Conservation (phyloP, 345 rosid species). For the Syzygium jambos region DNA sequence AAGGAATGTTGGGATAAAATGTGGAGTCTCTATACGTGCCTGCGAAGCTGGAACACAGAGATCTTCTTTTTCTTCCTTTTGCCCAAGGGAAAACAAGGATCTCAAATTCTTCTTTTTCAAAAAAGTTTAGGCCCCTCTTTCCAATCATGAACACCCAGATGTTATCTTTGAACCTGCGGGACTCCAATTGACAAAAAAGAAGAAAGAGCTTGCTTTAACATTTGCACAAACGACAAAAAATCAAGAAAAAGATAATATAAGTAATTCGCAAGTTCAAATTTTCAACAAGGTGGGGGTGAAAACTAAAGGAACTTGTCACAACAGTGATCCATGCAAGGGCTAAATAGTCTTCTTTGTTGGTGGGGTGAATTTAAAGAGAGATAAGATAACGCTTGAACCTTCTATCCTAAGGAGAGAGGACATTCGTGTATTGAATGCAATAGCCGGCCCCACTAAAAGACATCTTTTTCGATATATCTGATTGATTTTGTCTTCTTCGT, state of each 20-base stretch:
- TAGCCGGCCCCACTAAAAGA: not conserved
- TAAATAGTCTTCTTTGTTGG: not conserved
- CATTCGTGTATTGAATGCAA: not conserved
- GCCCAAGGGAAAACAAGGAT: not conserved
- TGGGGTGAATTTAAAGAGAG: not conserved
- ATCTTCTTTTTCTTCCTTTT: not conserved
- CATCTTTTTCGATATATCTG: not conserved
- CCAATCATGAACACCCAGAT: not conserved
- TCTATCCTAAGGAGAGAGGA: not conserved
- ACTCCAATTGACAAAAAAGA: not conserved
- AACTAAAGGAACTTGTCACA: not conserved
- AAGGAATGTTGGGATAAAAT: not conserved
- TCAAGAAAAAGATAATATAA: not conserved
- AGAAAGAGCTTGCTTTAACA: not conserved
- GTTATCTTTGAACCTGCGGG: not conserved
- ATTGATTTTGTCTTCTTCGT: not conserved
- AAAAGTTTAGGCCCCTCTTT: not conserved
- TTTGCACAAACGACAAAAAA: not conserved
- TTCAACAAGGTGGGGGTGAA: not conserved
- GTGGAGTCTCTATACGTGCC: not conserved
- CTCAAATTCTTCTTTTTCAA: not conserved
- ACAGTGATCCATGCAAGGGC: conserved; percentile 3
- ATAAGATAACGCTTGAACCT: not conserved
- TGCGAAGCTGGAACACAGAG: not conserved
- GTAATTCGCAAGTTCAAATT: not conserved